Evolutionary conservation across 2,329 filamentous ascomycete species (phyloP), one percentile per base, ranked within the genome.

Genomic region (Cercospora citrullina): DNA sequence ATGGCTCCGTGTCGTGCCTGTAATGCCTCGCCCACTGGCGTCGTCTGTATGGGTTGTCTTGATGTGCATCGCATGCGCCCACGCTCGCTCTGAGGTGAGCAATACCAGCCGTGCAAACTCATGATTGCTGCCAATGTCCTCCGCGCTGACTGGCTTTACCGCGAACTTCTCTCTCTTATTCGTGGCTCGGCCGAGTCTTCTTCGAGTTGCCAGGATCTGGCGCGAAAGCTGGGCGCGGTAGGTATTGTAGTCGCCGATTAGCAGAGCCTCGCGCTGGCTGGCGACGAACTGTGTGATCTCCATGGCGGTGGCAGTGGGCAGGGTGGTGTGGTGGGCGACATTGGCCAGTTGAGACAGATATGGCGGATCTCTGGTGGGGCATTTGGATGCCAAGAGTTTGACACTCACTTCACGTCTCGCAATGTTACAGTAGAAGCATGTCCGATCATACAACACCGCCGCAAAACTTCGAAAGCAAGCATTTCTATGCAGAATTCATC

Each of bases 51-150:
- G 92, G 21, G 88, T 84, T 4, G 92, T 87, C 81, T 96, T 97
- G 86, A 97, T 93, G 77, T 91, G 89, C 93, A 98, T 96, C 67
- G 94, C 94, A 79, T 97, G 90, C 42, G 95, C 94, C 92, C 93
- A 98, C 62, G 94, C 92, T 71, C 95, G 88, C 82, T 99, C 95
- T 69, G 94, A 89, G 45, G 89, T 91, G 76, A 97, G 88, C 66
- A 99, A 85, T 33, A 94, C 84, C n/a, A 97, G 84, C 72, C 91
- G 86, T 60, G 90, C 87, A 75, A 88, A 97, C 91, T 92, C 91
- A 79, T 88, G 84, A 80, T 93, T 92, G 71, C 86, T 84, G 39
- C 85, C 87, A 74, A 98, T 86, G 77, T 96, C 88, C 73, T 91
- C 88, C 30, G 92, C 85, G 2, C 91, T 93, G 68, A 96, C 83